Base-by-base conservation (phyloP, 495 filamentous ascomycete species). In the Glutinoglossum americanum region DNA sequence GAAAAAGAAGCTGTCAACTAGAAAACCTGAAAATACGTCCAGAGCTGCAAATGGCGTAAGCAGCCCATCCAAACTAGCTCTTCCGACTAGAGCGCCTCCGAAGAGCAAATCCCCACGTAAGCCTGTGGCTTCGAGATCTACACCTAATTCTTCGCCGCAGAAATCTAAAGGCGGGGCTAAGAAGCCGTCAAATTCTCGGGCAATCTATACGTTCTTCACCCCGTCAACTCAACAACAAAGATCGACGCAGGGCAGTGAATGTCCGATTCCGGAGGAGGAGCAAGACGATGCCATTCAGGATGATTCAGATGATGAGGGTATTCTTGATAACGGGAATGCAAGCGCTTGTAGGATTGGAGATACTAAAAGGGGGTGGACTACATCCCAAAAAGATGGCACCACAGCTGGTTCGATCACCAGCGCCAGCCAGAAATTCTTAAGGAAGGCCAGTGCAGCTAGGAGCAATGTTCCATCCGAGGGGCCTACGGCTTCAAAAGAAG, bases 261-360 rank as follows among this genome's bases (percentile, higher is more conserved):
- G 53, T 45, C 33, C 3, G 27, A 30, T 30, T n/a, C 37, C 30
- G 27, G 47, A 51, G 55, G 61, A 61, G 17, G 62, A 66, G 13
- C 60, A 65, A 19, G 66, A 68, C n/a, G 73, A 76, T 62, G 51
- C 61, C 15, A 74, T 76, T 35, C 57, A 71, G 19, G 72, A 75
- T 35, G 70, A 70, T 17, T 71, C 66, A 11, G 41, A 58, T 15
- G 64, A 68, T 33, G 67, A 69, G 13, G 53, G 13, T 41, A 13
- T 41, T 41, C 5, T 41, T 58, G 44, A 44, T 45, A 62, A 58
- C 23, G 58, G 62, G 54, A 44, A 65, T 17, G 60, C 67, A n/a
- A 44, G 69, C 56, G 37, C 48, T 10, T 49, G 25, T 25, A 27
- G 55, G 63, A 33, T 28, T 45, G 41, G 62, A 64, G 44, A 32